These are phyloP conservation scores for Stromatinia cepivora DNA, from an alignment of 2,329 filamentous ascomycete genomes.

Conservation along the genomic window DNA sequence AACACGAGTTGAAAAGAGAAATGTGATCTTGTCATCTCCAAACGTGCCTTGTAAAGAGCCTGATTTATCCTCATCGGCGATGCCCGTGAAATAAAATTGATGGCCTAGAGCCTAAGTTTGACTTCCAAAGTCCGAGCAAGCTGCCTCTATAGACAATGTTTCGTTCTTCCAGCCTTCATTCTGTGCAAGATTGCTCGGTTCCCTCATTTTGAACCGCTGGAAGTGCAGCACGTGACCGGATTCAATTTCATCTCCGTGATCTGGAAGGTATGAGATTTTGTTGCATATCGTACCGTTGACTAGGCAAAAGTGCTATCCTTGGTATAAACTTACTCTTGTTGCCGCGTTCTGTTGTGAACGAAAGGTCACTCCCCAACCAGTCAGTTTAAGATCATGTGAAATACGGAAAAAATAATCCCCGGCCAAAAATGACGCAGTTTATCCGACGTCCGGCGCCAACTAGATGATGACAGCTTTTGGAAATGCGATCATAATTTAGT, in stretches of 20 bases:
- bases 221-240: not conserved
- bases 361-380: slow-evolving; percentile 1
- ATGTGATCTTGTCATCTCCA: slow-evolving; percentile 21
- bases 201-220: no score
- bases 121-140: not conserved
- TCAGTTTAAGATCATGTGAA: not conserved
- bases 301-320: not conserved
- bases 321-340: not conserved
- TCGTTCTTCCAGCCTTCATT: not conserved
- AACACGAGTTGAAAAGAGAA: slow-evolving; percentile 2
- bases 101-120: not conserved
- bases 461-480: slow-evolving; percentile 23
- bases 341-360: not conserved
- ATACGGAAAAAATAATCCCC: not conserved
- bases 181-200: not conserved
- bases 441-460: not conserved
- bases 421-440: not conserved
- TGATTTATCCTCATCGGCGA: slow-evolving; percentile 7
- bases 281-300: slow-evolving; percentile 20
- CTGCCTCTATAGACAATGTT: not conserved
- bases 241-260: not conserved
- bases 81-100: not conserved
- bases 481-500: slow-evolving; percentile 8
- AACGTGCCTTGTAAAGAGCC: slow-evolving; percentile 14
- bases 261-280: not conserved